phyloP scores from a whole-genome alignment of 331 rosid species.

The Quercus tomentella region DNA sequence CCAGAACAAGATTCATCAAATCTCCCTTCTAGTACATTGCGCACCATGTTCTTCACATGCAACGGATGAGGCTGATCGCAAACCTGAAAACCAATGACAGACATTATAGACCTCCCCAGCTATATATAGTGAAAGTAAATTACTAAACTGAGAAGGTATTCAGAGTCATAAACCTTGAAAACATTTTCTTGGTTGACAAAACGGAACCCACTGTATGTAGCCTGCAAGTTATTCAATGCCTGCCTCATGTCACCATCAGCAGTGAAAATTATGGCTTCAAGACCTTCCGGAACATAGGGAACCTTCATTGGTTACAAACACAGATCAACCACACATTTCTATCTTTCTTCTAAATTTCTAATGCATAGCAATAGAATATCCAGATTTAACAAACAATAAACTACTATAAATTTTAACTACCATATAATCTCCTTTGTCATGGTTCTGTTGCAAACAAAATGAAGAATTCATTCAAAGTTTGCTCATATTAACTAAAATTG shows the following conservation, averaged over 20 bases:
- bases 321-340: conserved; percentile 12
- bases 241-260: conserved; percentile 99
- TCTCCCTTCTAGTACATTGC: conserved; percentile 77
- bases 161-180: conserved; percentile 58
- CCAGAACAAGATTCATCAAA: conserved; percentile 81
- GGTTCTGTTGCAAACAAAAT: conserved; percentile 13
- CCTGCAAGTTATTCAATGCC: conserved; percentile 96
- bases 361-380: conserved; percentile 6
- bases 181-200: conserved; percentile 94
- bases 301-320: conserved; percentile 50
- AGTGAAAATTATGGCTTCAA: conserved; percentile 96
- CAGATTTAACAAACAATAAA: not conserved
- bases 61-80: conserved; percentile 98
- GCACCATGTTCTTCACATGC: conserved; percentile 89
- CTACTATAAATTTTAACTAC: not conserved
- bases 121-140: not conserved
- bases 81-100: conserved; percentile 52
- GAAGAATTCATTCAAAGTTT: conserved; percentile 8
- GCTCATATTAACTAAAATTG: not conserved
- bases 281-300: conserved; percentile 96
- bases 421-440: conserved; percentile 4
- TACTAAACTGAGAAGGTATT: not conserved
- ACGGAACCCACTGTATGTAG: conserved; percentile 91
- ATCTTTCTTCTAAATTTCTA: not conserved
- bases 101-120: conserved; percentile 3